A percentile compares a stretch with the other conserved stretches of the same genome.
phyloP scores from a whole-genome alignment of 176 grass and related monocot genomes.

The Raddia guianensis region DNA sequence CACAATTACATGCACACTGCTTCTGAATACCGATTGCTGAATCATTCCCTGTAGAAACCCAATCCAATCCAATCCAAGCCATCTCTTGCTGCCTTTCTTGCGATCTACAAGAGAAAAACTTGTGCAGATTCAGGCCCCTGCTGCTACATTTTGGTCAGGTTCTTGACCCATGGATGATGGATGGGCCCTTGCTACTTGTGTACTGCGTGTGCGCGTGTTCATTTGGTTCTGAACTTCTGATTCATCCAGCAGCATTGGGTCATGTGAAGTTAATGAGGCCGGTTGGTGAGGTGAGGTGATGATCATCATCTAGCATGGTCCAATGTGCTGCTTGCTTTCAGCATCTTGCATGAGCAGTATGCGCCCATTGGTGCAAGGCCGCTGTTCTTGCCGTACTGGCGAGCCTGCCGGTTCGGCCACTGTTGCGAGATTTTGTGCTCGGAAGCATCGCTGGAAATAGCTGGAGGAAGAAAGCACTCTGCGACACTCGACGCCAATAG shows the following conservation, averaged over 20 bases:
- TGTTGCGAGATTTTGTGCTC: conserved; percentile 39
- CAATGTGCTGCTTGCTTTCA: conserved; percentile 35
- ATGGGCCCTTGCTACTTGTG: conserved; percentile 16
- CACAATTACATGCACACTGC: background rate
- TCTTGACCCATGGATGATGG: conserved; percentile 1
- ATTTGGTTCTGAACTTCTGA: conserved; percentile 26
- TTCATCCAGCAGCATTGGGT: conserved; percentile 16
- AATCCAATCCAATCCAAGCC: background rate
- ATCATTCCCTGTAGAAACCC: background rate
- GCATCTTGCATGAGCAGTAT: conserved; percentile 38
- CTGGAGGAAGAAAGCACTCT: background rate
- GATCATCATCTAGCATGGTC: conserved; percentile 41
- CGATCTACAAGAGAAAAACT: background rate
- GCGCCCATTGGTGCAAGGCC: conserved; percentile 25
- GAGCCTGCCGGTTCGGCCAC: conserved; percentile 5
- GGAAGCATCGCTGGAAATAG: background rate
- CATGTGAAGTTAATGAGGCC: conserved; percentile 25
- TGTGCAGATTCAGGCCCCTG: background rate
- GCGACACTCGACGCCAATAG: conserved; percentile 27
- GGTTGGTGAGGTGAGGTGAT: background rate
- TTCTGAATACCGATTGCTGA: conserved; percentile 1
- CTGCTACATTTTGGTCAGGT: conserved; percentile 23
- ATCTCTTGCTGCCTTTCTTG: background rate
- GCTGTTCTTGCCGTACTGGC: conserved; percentile 18
- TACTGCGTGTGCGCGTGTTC: too few relatives aligned